Conservation (phyloP, 139 green algal genomes). For the Volvox reticuliferus region DNA sequence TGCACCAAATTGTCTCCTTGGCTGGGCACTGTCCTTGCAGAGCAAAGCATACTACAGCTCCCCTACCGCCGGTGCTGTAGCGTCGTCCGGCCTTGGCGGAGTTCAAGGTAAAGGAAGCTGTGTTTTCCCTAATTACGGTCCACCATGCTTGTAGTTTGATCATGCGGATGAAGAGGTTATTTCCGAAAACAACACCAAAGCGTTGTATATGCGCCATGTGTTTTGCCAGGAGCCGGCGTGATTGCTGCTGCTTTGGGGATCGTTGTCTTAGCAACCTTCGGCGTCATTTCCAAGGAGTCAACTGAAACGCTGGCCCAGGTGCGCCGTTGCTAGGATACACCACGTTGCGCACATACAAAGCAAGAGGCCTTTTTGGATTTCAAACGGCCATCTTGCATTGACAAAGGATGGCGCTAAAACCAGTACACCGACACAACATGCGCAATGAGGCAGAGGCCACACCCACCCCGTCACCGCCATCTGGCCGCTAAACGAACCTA, state of each 20-base stretch:
- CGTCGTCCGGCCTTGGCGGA: conserved; percentile 12
- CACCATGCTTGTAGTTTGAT: no score
- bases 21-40: neutral
- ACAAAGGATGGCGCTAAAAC: no score
- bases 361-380: no score
- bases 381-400: no score
- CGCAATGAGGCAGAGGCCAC: no score
- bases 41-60: conserved; percentile 22
- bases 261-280: conserved; percentile 36
- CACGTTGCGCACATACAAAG: no score
- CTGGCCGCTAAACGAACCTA: no score
- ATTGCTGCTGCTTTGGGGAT: conserved; percentile 39
- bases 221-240: conserved; percentile 38
- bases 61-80: neutral
- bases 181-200: neutral
- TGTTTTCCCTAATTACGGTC: no score
- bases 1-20: no score
- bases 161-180: neutral
- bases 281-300: neutral
- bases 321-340: neutral
- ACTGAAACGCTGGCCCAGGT: conserved; percentile 53
- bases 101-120: neutral
- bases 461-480: no score
- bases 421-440: no score
- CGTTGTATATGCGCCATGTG: neutral